Evolutionary conservation across 1,284 basidiomycete genomes (phyloP), one percentile per base, ranked within the genome.

Genomic region (Ganoderma sinense): DNA sequence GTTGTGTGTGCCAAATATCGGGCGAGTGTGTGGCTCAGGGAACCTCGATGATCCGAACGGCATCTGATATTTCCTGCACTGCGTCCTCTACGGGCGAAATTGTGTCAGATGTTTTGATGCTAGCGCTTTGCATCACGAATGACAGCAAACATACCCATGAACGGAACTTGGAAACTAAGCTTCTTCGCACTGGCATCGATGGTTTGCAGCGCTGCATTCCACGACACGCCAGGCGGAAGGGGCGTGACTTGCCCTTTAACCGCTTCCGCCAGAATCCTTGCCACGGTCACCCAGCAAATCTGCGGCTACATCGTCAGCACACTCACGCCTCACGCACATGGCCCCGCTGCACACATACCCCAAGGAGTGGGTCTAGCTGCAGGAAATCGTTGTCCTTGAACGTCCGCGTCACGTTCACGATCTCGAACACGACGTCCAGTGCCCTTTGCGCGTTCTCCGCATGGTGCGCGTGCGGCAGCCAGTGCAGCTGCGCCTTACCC

Each of bases 361-460:
- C 76, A 18, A 77, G 67, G 2, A 77, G 66, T 39, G 76, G 76
- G 29, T 75, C 75, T 4, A 77, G 67, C 56, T 74, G 39, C 31
- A 73, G 66, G 43, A 72, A 75, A 31, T 77, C 76, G 40, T 74
- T 72, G 60, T 75, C 75, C 68, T 74, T 74, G 69, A 77, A 74
- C 40, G 71, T 70, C 53, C 72, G 67, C 29, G 76, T 74, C 40
- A 76, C 67, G 56, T 68, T 71, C 43, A 77, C 73, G 63, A 77
- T 68, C 65, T 76, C 75, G 61, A 73, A 66, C 29, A 74, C 75
- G 43, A 69, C 67, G 56, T 73, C 71, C 29, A 76, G 43, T 29
- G 68, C 61, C 58, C 72, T 71, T 69, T 75, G 73, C 26, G 69
- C 69, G 48, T 71, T 75, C 65, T 77, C 75, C 8, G 65, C 58